These are phyloP conservation scores for Geranium rotundifolium DNA, from an alignment of 345 rosid species.

Conservation along the genomic window DNA sequence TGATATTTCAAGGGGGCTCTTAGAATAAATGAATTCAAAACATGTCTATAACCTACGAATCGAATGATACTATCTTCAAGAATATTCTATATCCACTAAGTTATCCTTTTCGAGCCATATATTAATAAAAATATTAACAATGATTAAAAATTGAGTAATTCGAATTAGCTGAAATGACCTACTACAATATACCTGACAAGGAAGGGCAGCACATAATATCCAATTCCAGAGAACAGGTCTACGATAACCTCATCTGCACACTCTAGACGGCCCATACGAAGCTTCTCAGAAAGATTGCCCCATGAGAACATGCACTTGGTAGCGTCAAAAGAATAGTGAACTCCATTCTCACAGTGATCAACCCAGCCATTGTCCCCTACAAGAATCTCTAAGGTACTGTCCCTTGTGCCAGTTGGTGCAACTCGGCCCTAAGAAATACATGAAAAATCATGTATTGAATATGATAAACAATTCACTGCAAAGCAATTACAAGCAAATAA, in stretches of 20 bases:
- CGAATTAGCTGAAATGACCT: background rate
- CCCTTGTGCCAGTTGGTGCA: slow-evolving; percentile 66
- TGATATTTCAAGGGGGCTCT: too few relatives aligned
- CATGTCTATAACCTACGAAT: too few relatives aligned
- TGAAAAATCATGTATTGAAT: background rate
- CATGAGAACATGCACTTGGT: slow-evolving; percentile 97
- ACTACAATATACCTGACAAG: slow-evolving; percentile 56
- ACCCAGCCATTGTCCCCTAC: slow-evolving; percentile 90
- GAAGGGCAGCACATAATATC: slow-evolving; percentile 79
- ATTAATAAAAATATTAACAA: too few relatives aligned
- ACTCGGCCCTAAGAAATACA: slow-evolving; percentile 52
- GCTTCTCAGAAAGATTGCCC: slow-evolving; percentile 97
- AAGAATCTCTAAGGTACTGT: slow-evolving; percentile 73
- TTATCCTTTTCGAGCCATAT: too few relatives aligned
- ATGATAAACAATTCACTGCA: background rate
- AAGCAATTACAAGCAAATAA: background rate
- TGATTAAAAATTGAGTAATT: background rate
- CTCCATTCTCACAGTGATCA: slow-evolving; percentile 73
- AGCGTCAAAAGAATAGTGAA: slow-evolving; percentile 79
- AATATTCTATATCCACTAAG: too few relatives aligned
- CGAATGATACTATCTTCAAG: too few relatives aligned
- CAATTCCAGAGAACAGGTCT: slow-evolving; percentile 90
- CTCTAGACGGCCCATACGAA: slow-evolving; percentile 62
- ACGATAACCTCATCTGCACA: slow-evolving; percentile 63
- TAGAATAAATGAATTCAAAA: too few relatives aligned